Evolutionary conservation across 1,284 basidiomycete genomes (phyloP), one percentile per base, ranked within the genome.

Genomic region (Cryptococcus sp.): DNA sequence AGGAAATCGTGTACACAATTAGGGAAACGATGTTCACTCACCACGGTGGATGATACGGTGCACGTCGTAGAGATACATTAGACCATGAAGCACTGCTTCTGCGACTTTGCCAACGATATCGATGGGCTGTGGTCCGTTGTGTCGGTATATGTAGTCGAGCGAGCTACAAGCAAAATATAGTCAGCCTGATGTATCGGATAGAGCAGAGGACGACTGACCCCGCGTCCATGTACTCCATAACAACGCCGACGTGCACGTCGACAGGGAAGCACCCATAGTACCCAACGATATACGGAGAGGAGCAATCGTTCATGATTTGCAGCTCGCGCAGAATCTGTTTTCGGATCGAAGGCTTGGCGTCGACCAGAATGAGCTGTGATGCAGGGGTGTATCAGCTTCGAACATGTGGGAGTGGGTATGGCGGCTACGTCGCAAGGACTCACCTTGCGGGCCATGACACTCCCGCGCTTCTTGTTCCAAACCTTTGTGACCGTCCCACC

Each of bases 31-130:
- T 35, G 30, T 2, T 35, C 30, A 78, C 85, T 56, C 66, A 94
- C 93, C 93, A 75, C 96, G 89, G 78, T 99, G 95, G 69, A 99
- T 99, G 79, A 99, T 99, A n/a, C 93, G 87, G 78, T 99, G 96
- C 1, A 89, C 90, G 74, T 99, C 96, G 77, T 99, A 99, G n/a
- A 99, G 85, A 77, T 99, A 99, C 16, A 91, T 93, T 71, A 99
- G 79, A 8, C 95, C 95, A 63, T 92, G 88, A 46, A 98, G 82
- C n/a, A 99, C 96, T 0, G 89, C 88, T 55, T 93, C 83, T 8
- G 94, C 93, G 55, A 99, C 90, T 75, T 90, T 88, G 45, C 88
- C 90, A 20, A 97, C 91, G 22, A 99, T 87, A 39, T 90, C 85
- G 63, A 95, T 89, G 60, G 90, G 85, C 65, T 99, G 90, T 3